Evolutionary conservation across 345 rosid species (phyloP).

Genomic region (Passiflora organensis): DNA sequence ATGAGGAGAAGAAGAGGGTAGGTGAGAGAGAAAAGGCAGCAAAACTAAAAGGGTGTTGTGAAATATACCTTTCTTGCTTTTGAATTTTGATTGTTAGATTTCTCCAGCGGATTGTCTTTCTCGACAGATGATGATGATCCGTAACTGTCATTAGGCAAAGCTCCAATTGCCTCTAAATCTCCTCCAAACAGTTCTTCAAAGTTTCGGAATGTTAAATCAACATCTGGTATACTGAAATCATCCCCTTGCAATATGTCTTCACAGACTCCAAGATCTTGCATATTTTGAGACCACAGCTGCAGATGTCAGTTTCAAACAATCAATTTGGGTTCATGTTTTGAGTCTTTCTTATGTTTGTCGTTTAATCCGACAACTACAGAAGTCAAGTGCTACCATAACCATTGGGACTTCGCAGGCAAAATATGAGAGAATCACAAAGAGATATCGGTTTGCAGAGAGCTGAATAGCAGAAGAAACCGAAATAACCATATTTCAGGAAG

Average conservation of each 20-base stretch:
- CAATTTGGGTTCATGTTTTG: background rate
- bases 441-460: too few species aligned
- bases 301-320: conserved; percentile 7
- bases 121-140: conserved; percentile 30
- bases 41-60: background rate
- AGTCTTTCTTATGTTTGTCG: too few species aligned
- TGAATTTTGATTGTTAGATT: conserved; percentile 21
- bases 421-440: too few species aligned
- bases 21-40: too few species aligned
- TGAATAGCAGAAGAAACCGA: too few species aligned
- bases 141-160: conserved; percentile 28
- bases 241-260: conserved; percentile 50
- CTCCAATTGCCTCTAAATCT: conserved; percentile 41
- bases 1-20: too few species aligned
- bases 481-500: too few species aligned
- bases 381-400: too few species aligned
- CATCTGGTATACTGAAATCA: conserved; percentile 69
- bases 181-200: conserved; percentile 75
- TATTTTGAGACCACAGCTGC: conserved; percentile 77
- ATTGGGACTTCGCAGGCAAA: too few species aligned
- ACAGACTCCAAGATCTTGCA: conserved; percentile 86
- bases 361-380: too few species aligned
- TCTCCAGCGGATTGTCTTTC: conserved; percentile 30
- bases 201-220: conserved; percentile 65
- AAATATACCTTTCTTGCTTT: conserved; percentile 29